Evolutionary conservation across 192 early-diverging fungal genomes (phyloP).

Genomic region (Thamnidium elegans): DNA sequence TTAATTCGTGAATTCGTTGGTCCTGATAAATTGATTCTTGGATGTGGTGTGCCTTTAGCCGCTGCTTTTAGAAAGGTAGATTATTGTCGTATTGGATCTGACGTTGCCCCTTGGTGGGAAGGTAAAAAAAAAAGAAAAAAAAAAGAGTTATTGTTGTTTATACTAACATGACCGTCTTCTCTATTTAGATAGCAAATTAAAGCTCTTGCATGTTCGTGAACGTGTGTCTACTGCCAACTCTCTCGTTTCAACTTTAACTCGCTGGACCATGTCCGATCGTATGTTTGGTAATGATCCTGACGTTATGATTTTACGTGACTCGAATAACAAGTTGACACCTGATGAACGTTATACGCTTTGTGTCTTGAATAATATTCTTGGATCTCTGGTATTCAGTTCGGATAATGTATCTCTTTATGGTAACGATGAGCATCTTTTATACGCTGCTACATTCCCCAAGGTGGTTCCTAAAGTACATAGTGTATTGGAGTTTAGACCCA

Average conservation of each 20-base stretch:
- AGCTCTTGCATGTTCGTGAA: conserved; percentile 46
- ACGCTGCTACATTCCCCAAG: conserved; percentile 40
- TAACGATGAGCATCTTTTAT: conserved; percentile 33
- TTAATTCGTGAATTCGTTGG: conserved; percentile 41
- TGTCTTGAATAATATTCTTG: conserved; percentile 47
- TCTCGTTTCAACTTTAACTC: conserved; percentile 40
- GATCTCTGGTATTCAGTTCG: conserved; percentile 48
- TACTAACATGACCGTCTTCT: background rate
- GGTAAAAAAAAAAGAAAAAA: conserved; percentile 8
- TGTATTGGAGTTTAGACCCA: conserved; percentile 26
- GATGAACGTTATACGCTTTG: conserved; percentile 43
- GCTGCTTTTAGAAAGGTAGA: conserved; percentile 44
- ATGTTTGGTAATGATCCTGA: conserved; percentile 57
- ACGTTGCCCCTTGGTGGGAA: conserved; percentile 50
- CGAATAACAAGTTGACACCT: conserved; percentile 39
- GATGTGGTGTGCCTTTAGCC: conserved; percentile 48
- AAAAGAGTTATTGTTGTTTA: background rate
- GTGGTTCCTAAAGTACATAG: conserved; percentile 11
- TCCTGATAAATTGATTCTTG: conserved; percentile 42
- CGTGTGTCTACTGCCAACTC: conserved; percentile 51
- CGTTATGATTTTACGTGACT: conserved; percentile 46
- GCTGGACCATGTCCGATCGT: conserved; percentile 44
- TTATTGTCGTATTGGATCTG: conserved; percentile 50
- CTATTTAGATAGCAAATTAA: conserved; percentile 37
- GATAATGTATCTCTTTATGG: conserved; percentile 39